Evolutionary conservation across 768 basidiomycete genomes (phyloP), one percentile per base, ranked within the genome.

Genomic region (Leucocoprinus birnbaumii): DNA sequence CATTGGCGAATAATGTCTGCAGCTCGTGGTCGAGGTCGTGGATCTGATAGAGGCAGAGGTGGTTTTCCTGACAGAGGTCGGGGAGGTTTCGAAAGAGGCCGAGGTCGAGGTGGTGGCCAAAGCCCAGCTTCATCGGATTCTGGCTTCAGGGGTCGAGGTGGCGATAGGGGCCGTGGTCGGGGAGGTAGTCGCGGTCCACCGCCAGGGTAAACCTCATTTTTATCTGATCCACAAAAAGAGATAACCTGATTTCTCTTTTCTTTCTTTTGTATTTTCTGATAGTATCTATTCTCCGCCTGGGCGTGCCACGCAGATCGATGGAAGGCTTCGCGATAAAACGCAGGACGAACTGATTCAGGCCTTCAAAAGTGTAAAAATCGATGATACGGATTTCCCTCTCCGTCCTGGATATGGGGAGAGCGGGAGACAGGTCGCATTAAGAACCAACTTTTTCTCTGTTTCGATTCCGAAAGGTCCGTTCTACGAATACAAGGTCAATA

Each of bases 381-480:
- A 66, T 19, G 58, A 62, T 6, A 66, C 69, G 38, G 73, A 79
- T 13, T 66, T 91, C 40, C 85, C 86, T 14, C 59, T 82, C 9
- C 77, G 85, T 19, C 83, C 84, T 6, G 81, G 74, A 14, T 86
- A 77, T 59, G 85, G 86, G 0, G 80, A 71, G 0, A 59, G 58
- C 1, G 85, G 86, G 9, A 73, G 57, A 35, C 38, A 66, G 9
- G 74, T 84, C 61, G 78, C 72, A 42, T 65, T 89, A 14, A 76
- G 88, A 6, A 75, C 86, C 44, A 90, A 89, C 61, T 87, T 84
- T 71, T 88, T 88, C 66, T 76, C 85, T 0, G 72, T 89, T 24
- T 73, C 71, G 45, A 65, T 82, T 9, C 76, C 77, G 1, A 76
- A 79, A 37, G 73, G 71, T 0, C 67, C 75, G 2, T 61, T 84